phyloP scores from a whole-genome alignment of 2,329 filamentous ascomycete genomes.

The Hypoxylon sp. region DNA sequence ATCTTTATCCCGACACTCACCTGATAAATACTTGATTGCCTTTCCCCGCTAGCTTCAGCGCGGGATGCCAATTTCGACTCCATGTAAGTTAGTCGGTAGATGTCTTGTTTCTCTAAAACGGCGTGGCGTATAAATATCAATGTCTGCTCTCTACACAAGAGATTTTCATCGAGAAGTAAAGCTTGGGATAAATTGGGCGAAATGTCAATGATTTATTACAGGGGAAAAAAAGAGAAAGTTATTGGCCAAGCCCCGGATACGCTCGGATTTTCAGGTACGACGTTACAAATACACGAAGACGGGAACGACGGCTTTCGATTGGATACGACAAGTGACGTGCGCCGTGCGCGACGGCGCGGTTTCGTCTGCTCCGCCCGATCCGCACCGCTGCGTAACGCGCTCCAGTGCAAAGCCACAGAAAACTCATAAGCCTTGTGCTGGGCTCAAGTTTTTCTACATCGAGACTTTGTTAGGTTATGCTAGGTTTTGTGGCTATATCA shows the following conservation, averaged over 20 bases:
- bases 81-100: constrained; percentile 15
- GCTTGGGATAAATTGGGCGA: not conserved
- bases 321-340: constrained; percentile 22
- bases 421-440: constrained; percentile 22
- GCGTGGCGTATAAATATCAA: not conserved
- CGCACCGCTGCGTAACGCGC: constrained; percentile 31
- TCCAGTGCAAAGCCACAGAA: constrained; percentile 11
- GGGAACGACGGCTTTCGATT: constrained; percentile 13
- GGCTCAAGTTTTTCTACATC: not conserved
- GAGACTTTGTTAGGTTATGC: not conserved
- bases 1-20: constrained; percentile 30
- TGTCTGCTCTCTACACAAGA: too few relatives aligned
- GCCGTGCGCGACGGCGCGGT: constrained; percentile 6
- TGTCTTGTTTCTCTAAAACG: not conserved
- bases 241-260: constrained; percentile 4
- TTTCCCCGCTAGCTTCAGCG: constrained; percentile 18
- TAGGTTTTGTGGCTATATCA: not conserved
- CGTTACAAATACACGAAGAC: constrained; percentile 25
- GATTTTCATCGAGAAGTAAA: not conserved
- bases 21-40: constrained; percentile 43
- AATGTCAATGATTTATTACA: not conserved
- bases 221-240: not conserved
- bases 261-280: constrained; percentile 18
- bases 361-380: constrained; percentile 21
- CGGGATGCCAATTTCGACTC: constrained; percentile 27